Base-by-base conservation (phyloP, 805 yeast species). In the Ogataea ramenticola region DNA sequence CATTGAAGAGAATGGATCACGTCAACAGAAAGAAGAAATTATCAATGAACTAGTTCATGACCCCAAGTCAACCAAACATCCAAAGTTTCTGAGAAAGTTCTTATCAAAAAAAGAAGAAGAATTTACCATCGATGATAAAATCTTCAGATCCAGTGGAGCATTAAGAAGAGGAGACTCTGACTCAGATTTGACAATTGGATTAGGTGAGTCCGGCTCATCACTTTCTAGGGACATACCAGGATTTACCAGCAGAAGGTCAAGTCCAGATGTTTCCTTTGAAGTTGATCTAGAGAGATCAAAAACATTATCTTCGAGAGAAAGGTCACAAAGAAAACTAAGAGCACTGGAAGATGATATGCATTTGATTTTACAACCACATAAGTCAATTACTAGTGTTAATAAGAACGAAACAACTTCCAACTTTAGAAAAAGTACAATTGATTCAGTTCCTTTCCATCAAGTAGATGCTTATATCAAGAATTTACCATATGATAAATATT, bases 201-300 rank as follows among this genome's bases (percentile, higher is more conserved):
- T 68, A 47, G 64, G 66, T 38, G 62, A 68, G 41, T 55, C 63
- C 43, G 70, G 64, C 30, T 47, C 61, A 31, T 4, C 19, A 9
- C 36, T 20, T 6, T n/a, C 9, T 33, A n/a, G 17, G 33, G 33
- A 31, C 10, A 24, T 24, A 10, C 27, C 27, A 24, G 10, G 10
- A 6, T 10, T 24, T 24, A 24, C 10, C 27, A 24, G 33, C 33
- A 31, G 17, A 32, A n/a, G 21, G 6, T 34, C 37, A 34, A 10
- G n/a, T 6, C 37, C 38, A 4, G 32, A 37, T 26, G 24, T 16
- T 10, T 29, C 35, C 3, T 17, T 12, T 20, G 27, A 39, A 3
- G 65, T 77, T 39, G 90, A 81, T 51, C 61, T 89, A 43, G 77
- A 83, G 58, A 72, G 97, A 53, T 79, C 89, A 44, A 80, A 79